A percentile compares a stretch with the other conserved stretches of the same genome.
Conservation (phyloP, 169 alveolate species). For the Plasmodium billcollinsi region DNA sequence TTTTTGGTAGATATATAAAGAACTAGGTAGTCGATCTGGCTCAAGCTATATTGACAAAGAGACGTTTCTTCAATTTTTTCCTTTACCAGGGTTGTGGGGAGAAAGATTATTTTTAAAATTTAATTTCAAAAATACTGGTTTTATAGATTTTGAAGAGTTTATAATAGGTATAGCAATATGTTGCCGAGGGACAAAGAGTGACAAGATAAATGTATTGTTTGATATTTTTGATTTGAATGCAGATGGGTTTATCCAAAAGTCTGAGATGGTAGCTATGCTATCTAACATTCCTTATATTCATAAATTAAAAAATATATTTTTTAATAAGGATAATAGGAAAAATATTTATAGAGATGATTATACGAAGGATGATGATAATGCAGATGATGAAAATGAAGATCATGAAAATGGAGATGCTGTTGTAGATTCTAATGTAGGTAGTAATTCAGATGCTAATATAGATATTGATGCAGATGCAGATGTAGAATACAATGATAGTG, state of each 20-base stretch:
- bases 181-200: slow-evolving; percentile 91
- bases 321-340: slow-evolving; percentile 43
- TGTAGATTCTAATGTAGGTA: slow-evolving; percentile 1
- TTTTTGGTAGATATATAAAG: slow-evolving; percentile 82
- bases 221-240: slow-evolving; percentile 88
- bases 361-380: background rate
- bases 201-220: slow-evolving; percentile 87
- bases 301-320: slow-evolving; percentile 76
- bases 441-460: slow-evolving; percentile 5
- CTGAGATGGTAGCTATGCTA: slow-evolving; percentile 90
- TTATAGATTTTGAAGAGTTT: slow-evolving; percentile 89
- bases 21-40: slow-evolving; percentile 85
- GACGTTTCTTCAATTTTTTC: slow-evolving; percentile 90
- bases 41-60: slow-evolving; percentile 88
- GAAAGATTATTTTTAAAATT: slow-evolving; percentile 88
- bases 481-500: slow-evolving; percentile 10
- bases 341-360: slow-evolving; percentile 20
- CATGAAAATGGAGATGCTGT: background rate
- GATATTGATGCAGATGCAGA: slow-evolving; percentile 15
- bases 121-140: slow-evolving; percentile 84
- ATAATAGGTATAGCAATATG: slow-evolving; percentile 88
- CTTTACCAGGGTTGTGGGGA: slow-evolving; percentile 92
- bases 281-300: slow-evolving; percentile 88
- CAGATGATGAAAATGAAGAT: background rate
- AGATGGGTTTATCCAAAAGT: slow-evolving; percentile 87